Percentiles rank a stretch among this genome's conserved stretches.
Conservation (phyloP, 768 basidiomycete genomes). For the Cystobasidium onofrii region DNA sequence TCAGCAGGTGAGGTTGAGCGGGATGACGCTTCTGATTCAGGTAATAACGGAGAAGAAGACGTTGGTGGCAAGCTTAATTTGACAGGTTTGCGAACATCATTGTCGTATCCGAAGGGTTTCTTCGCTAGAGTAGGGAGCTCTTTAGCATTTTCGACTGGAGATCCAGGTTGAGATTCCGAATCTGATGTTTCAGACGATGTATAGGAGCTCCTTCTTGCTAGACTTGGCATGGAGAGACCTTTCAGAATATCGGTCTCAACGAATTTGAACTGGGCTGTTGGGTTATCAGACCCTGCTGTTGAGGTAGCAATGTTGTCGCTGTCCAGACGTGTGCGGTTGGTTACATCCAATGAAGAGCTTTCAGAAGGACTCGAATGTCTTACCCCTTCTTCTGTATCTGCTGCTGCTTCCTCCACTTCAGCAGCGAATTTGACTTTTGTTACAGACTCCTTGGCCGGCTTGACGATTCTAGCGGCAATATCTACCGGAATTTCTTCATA, state of each 20-base stretch:
- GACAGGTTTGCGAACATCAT: neutral
- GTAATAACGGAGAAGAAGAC: too few species aligned
- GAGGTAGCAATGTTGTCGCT: neutral
- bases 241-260: constrained; percentile 2
- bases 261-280: neutral
- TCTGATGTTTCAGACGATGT: neutral
- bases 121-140: neutral
- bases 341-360: neutral
- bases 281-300: neutral
- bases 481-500: neutral
- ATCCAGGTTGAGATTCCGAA: neutral
- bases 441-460: neutral
- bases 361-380: neutral
- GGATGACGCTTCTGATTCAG: neutral
- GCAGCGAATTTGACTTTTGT: constrained; percentile 6
- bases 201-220: neutral
- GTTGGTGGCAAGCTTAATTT: neutral
- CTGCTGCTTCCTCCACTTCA: neutral
- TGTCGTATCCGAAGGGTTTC: neutral
- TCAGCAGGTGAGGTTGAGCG: neutral
- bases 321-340: too few species aligned
- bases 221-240: neutral
- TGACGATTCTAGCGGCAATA: neutral
- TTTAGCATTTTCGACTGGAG: neutral
- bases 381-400: neutral